A percentile compares a stretch with the other conserved stretches of the same genome.
Evolutionary conservation across 352 stramenopile genomes (phyloP).

Genomic region (Pythium graminicola): DNA sequence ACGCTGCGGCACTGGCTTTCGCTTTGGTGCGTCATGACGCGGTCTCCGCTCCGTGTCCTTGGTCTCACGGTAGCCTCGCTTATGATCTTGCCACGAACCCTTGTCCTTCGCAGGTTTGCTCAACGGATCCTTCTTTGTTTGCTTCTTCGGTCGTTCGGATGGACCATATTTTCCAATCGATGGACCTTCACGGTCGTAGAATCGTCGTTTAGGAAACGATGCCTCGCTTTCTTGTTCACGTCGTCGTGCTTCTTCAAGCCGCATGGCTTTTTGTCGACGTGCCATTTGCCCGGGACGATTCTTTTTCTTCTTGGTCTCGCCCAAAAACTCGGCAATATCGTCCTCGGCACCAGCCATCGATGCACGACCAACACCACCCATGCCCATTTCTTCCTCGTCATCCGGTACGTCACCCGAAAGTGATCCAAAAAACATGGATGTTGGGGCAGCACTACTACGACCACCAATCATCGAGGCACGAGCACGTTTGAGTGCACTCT

Average conservation of each 20-base stretch:
- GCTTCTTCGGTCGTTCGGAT: conserved; percentile 73
- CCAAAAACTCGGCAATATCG: conserved; percentile 80
- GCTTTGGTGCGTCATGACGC: conserved; percentile 1
- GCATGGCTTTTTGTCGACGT: conserved; percentile 74
- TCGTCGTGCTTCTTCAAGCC: conserved; percentile 48
- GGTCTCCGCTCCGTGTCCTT: conserved; percentile 23
- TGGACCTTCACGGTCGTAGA: conserved; percentile 12
- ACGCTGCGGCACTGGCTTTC: conserved; percentile 1
- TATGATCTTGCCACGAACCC: background rate
- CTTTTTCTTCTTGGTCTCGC: conserved; percentile 83
- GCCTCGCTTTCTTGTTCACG: conserved; percentile 35
- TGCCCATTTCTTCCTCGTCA: conserved; percentile 23
- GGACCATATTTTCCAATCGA: conserved; percentile 53
- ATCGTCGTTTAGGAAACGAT: conserved; percentile 37
- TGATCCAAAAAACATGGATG: conserved; percentile 70
- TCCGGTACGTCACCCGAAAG: conserved; percentile 40
- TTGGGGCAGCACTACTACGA: conserved; percentile 43
- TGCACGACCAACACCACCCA: conserved; percentile 16
- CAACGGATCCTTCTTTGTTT: conserved; percentile 19
- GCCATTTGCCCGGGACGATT: conserved; percentile 73
- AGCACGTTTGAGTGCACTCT: conserved; percentile 51
- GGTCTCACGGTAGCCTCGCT: conserved; percentile 10
- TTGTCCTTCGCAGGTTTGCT: background rate
- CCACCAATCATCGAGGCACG: conserved; percentile 54
- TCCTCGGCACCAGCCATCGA: conserved; percentile 52